These are phyloP conservation scores for Mycena floridula DNA, from an alignment of 768 basidiomycete species.

Conservation along the genomic window DNA sequence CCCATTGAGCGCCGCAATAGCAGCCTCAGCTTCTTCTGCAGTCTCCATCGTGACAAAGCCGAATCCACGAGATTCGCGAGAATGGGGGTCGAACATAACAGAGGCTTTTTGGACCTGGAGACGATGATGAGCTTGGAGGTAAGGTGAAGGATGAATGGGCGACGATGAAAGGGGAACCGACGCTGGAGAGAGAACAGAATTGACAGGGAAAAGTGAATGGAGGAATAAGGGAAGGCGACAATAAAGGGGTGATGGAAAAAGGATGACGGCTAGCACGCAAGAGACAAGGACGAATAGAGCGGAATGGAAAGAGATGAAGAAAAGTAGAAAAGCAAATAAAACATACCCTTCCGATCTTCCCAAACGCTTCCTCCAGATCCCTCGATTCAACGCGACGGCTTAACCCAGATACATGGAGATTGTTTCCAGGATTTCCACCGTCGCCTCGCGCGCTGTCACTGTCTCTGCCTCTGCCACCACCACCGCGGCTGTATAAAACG, in stretches of 20 bases:
- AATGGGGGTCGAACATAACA: slow-evolving; percentile 69
- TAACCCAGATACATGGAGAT: slow-evolving; percentile 21
- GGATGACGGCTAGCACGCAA: too few relatives aligned
- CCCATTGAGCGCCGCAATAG: slow-evolving; percentile 75
- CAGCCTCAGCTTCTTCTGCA: slow-evolving; percentile 86
- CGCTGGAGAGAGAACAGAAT: too few relatives aligned
- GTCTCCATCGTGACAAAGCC: slow-evolving; percentile 83
- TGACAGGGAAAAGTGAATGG: too few relatives aligned
- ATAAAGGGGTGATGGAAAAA: too few relatives aligned
- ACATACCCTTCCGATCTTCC: slow-evolving; percentile 55
- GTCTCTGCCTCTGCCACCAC: too few relatives aligned
- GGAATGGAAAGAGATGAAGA: not conserved
- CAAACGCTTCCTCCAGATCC: slow-evolving; percentile 61
- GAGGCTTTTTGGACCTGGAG: slow-evolving; percentile 70
- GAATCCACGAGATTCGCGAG: slow-evolving; percentile 59
- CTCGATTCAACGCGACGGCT: slow-evolving; percentile 38
- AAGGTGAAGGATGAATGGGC: too few relatives aligned
- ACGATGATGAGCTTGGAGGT: too few relatives aligned
- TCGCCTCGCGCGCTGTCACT: too few relatives aligned
- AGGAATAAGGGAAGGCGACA: too few relatives aligned
- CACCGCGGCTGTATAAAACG: not conserved
- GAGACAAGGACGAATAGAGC: too few relatives aligned
- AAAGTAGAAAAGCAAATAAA: slow-evolving; percentile 14
- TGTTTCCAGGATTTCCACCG: slow-evolving; percentile 38
- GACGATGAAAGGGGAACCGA: too few relatives aligned